Base-by-base conservation (phyloP, 495 filamentous ascomycete genomes). In the Lasiosphaeris hirsuta region DNA sequence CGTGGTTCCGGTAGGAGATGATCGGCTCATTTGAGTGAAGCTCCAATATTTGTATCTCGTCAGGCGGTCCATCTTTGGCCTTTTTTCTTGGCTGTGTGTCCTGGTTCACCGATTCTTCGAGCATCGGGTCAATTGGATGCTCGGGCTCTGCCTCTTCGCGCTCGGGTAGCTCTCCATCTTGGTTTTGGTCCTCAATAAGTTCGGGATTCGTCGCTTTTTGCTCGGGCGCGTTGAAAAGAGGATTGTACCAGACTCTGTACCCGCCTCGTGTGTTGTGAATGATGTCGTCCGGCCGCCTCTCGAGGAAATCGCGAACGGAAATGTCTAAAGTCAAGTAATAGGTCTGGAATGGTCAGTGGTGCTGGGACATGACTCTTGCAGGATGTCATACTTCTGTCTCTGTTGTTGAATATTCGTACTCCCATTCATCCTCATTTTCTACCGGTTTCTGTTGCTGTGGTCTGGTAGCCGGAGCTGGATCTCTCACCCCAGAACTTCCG, bases 11-110 rank as follows among this genome's bases (percentile, higher is more conserved):
- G 75, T 93, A 92, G 4, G 84, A 84, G 45, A 94, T 74, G 34
- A 95, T 70, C 0, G 92, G 92, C 58, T 88, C 76, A 0, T 66
- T 43, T 0, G 84, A 85, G 67, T 95, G 88, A 4, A 96, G 80
- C 42, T 87, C 90, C 13, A 91, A 77, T 44, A 96, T 84, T 60
- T 96, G 90, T n/a, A 96, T 84, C 64, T 69, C 66, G 45, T 71
- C 62, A 0, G 57, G 45, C 5, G 57, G 19, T 10, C 52, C 51
- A 11, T 61, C 17, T 13, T 51, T 44, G 6, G 18, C 1, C 5
- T 62, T 54, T 2, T 10, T 14, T 7, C 39, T 30, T 7, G 43
- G 37, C 14, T 53, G 48, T 4, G 23, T 46, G 10, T 56, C 53
- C 11, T 54, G 44, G 1, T 50, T 56, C 6, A 14, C 42, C 1